phyloP scores from a whole-genome alignment of 2,329 filamentous ascomycete species.

The Aspergillus jensenii region DNA sequence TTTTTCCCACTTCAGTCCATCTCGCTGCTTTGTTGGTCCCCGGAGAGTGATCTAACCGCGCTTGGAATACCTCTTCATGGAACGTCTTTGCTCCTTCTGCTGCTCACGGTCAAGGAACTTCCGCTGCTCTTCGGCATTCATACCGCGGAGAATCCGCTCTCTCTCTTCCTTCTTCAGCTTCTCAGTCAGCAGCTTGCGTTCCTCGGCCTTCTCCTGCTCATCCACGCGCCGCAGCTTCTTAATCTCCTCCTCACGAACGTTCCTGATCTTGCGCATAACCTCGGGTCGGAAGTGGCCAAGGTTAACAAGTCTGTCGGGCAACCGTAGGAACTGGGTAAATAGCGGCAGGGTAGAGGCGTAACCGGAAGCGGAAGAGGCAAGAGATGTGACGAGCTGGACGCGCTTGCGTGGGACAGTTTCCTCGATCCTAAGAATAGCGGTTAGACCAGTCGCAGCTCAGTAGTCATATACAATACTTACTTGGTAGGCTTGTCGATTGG shows the following conservation, averaged over 20 bases:
- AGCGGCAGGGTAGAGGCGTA: constrained; percentile 70
- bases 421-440: constrained; percentile 62
- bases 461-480: constrained; percentile 51
- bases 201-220: constrained; percentile 69
- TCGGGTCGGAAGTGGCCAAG: constrained; percentile 84
- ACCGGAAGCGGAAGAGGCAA: constrained; percentile 61
- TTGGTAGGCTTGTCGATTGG: constrained; percentile 81
- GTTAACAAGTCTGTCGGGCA: constrained; percentile 78
- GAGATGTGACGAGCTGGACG: constrained; percentile 71
- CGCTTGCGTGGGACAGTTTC: constrained; percentile 86
- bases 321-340: constrained; percentile 76
- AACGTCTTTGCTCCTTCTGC: constrained; percentile 67
- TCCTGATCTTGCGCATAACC: constrained; percentile 79
- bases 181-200: constrained; percentile 53
- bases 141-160: constrained; percentile 73
- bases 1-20: constrained; percentile 9
- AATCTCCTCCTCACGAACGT: constrained; percentile 76
- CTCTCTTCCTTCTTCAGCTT: constrained; percentile 83
- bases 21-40: neutral
- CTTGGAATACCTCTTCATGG: constrained; percentile 62
- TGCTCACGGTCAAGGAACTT: constrained; percentile 80
- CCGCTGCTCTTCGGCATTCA: constrained; percentile 81
- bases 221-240: constrained; percentile 75
- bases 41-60: constrained; percentile 40
- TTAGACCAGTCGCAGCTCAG: neutral